Evolutionary conservation across 495 filamentous ascomycete species (phyloP).

Genomic region (Penicillium fimorum): DNA sequence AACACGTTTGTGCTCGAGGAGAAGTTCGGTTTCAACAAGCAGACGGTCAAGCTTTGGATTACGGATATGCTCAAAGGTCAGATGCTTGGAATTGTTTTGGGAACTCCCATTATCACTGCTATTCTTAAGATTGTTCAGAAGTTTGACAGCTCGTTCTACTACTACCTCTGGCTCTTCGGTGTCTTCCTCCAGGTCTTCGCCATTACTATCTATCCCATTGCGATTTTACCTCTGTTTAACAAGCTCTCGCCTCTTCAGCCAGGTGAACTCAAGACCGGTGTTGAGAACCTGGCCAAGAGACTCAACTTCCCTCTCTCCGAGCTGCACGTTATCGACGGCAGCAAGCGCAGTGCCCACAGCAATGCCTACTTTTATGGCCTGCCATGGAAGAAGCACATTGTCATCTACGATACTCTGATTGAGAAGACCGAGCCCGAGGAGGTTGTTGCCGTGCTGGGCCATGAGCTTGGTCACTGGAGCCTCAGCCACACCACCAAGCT

Average conservation of each 20-base stretch:
- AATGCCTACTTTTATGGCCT: constrained; percentile 98
- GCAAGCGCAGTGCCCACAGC: constrained; percentile 94
- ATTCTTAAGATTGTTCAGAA: constrained; percentile 89
- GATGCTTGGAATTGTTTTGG: constrained; percentile 72
- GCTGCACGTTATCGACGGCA: constrained; percentile 94
- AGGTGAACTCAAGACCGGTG: constrained; percentile 79
- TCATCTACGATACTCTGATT: constrained; percentile 96
- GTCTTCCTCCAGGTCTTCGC: constrained; percentile 85
- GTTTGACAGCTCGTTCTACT: constrained; percentile 91
- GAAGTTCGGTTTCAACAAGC: constrained; percentile 98
- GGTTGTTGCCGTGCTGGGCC: constrained; percentile 90
- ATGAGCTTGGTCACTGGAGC: constrained; percentile 97
- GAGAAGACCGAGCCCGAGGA: constrained; percentile 90
- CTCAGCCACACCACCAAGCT: constrained; percentile 91
- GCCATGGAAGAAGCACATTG: constrained; percentile 99
- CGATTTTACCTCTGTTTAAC: constrained; percentile 95
- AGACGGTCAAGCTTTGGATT: constrained; percentile 83
- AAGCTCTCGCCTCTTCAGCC: constrained; percentile 91
- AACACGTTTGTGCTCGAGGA: constrained; percentile 94
- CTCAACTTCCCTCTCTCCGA: constrained; percentile 89
- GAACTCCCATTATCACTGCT: constrained; percentile 81
- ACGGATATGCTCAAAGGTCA: constrained; percentile 92
- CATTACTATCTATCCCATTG: constrained; percentile 93
- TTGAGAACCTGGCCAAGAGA: constrained; percentile 79
- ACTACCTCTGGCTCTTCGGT: constrained; percentile 93